These are phyloP conservation scores for Stereocaulon alpinum DNA, from an alignment of 495 filamentous ascomycete genomes.

Conservation along the genomic window DNA sequence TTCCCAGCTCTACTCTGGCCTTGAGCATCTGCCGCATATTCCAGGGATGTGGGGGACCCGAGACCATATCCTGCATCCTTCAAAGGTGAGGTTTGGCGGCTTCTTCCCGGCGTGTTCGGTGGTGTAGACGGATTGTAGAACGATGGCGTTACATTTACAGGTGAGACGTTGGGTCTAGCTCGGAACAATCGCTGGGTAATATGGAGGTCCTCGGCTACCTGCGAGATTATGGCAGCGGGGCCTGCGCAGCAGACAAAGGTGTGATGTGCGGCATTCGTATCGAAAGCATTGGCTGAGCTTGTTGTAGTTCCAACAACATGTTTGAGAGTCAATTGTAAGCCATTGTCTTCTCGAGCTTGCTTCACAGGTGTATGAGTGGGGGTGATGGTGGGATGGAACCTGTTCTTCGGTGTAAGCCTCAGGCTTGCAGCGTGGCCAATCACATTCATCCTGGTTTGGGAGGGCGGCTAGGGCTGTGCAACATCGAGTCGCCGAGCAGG, in stretches of 20 bases:
- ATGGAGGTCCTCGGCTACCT: conserved; percentile 58
- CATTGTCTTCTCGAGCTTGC: conserved; percentile 6
- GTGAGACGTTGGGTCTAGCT: conserved; percentile 68
- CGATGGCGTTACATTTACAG: conserved; percentile 46
- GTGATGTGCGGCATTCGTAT: conserved; percentile 55
- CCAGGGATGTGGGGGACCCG: background rate
- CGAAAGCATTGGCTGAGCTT: conserved; percentile 75
- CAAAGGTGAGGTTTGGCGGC: conserved; percentile 30
- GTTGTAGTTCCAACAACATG: conserved; percentile 86
- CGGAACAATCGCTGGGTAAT: conserved; percentile 81
- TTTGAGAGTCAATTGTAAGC: conserved; percentile 50
- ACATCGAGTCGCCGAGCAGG: background rate
- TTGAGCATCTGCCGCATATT: conserved; percentile 44
- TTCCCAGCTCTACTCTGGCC: conserved; percentile 30
- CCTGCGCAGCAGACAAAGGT: conserved; percentile 86
- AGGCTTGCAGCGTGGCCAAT: conserved; percentile 15
- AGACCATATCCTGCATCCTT: conserved; percentile 10
- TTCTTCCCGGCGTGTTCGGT: conserved; percentile 34
- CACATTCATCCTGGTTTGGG: conserved; percentile 11
- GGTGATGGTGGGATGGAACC: conserved; percentile 5
- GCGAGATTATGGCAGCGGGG: conserved; percentile 83
- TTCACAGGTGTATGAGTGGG: background rate
- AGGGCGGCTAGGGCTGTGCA: background rate
- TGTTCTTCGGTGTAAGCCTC: conserved; percentile 16
- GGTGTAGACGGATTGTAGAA: conserved; percentile 55